These are phyloP conservation scores for Aspergillus sp. DNA, from an alignment of 2,329 filamentous ascomycete genomes.

Conservation along the genomic window DNA sequence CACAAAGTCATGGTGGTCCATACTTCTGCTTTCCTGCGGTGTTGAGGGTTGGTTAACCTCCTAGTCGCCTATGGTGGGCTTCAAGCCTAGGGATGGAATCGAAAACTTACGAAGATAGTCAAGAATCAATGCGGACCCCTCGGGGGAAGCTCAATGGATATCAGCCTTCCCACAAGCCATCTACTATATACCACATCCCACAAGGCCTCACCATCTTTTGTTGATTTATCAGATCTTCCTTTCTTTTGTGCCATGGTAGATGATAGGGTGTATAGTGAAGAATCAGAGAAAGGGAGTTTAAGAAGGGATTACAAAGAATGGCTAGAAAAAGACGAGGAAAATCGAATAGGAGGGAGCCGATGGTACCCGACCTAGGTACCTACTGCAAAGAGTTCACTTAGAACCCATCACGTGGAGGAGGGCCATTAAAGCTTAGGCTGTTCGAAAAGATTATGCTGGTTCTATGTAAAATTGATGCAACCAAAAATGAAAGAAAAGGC, in stretches of 20 bases:
- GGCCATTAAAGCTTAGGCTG: not conserved
- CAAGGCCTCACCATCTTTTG: slow-evolving; percentile 30
- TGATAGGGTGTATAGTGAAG: not conserved
- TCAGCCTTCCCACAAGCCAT: not conserved
- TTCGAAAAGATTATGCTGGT: not conserved
- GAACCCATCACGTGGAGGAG: slow-evolving; percentile 3
- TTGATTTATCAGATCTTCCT: slow-evolving; percentile 34
- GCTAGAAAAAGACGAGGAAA: no score
- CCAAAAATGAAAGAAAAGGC: not conserved
- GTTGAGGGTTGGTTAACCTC: not conserved
- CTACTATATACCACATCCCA: not conserved
- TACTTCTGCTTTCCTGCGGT: slow-evolving; percentile 51
- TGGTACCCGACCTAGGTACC: no score
- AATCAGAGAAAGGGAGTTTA: not conserved
- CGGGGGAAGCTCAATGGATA: slow-evolving; percentile 10
- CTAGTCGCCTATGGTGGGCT: not conserved
- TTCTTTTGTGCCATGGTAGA: slow-evolving; percentile 42
- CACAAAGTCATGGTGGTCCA: not conserved
- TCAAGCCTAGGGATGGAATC: not conserved
- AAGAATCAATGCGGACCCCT: slow-evolving; percentile 47
- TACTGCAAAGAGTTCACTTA: not conserved
- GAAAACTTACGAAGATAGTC: slow-evolving; percentile 50
- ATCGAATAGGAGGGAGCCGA: no score
- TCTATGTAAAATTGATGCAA: not conserved
- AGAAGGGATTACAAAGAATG: not conserved